Percentiles rank a stretch among this genome's conserved stretches.
Conservation (phyloP, 2,329 filamentous ascomycete species). For the Clonostachys byssicola region DNA sequence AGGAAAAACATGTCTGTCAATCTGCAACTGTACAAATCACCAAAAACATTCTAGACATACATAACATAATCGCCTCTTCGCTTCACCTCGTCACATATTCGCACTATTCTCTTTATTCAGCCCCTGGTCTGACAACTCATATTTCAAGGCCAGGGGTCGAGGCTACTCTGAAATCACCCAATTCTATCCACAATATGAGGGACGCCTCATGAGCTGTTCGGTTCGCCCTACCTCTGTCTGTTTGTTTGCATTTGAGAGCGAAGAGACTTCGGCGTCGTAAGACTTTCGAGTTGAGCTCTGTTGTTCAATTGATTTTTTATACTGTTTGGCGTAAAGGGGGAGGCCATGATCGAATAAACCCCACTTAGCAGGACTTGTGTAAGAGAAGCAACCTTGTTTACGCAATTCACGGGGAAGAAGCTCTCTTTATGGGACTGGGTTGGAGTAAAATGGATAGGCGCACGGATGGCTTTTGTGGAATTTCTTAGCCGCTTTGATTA, state of each 20-base stretch:
- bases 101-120: conserved; percentile 5
- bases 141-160: too few species aligned
- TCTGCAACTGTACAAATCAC: conserved; percentile 1
- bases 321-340: too few species aligned
- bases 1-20: neutral
- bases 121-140: neutral
- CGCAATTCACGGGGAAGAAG: too few species aligned
- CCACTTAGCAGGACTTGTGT: too few species aligned
- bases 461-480: conserved; percentile 1
- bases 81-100: conserved; percentile 1
- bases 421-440: too few species aligned
- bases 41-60: neutral
- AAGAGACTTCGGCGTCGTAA: neutral
- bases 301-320: neutral
- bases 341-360: too few species aligned
- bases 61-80: conserved; percentile 3
- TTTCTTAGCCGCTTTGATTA: too few species aligned
- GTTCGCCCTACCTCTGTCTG: neutral
- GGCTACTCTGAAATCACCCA: neutral
- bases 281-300: neutral
- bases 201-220: neutral
- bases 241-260: neutral
- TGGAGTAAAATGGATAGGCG: neutral
- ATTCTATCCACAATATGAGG: neutral
- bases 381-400: too few species aligned